Evolutionary conservation across 371 early-diverging fungal genomes (phyloP), one percentile per base, ranked within the genome.

Genomic region (Umbelopsis sp.): DNA sequence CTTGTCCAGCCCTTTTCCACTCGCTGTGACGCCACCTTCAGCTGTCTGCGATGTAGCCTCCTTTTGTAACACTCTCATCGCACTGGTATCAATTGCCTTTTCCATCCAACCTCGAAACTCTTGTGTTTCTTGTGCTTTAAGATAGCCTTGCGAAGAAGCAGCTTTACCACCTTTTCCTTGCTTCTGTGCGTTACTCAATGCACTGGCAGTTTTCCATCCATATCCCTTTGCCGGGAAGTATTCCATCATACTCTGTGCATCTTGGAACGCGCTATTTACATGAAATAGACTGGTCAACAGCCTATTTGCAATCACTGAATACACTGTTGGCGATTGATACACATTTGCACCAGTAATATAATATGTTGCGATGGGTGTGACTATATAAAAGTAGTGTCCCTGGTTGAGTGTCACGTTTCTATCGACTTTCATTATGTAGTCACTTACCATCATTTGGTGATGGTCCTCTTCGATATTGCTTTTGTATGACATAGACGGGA

Each of bases 261-360:
- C 83, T 57, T 90, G 88, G 70, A 93, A 93, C 0, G 92, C 92
- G 37, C 86, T 83, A 41, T 91, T 84, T 18, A 92, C 86, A 65
- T 88, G 83, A 67, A 87, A 83, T 32, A 93, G 71, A 65, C 91
- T 91, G 29, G 89, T 91, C 50, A 92, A 74, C 73, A 96, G 74
- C 4, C 97, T 84, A 65, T 92, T 93, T 4, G 93, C 88, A 16
- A 97, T 76, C 6, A 98, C 82, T 0, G 94, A 89, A 65, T 91
- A 87, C 16, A 96, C 80, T 12, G 93, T 89, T 2, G 98, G 98
- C 50, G 96, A 87, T 77, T 96, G 96, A 72, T 94, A 97, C n/a
- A 97, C 91, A 51, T 94, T 94, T 0, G 95, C 95, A 41, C 96
- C 92, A 65, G 90, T 79, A 32, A 98, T 90, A 74, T 96, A 96